Percentiles rank a stretch among this genome's conserved stretches.
Conservation (phyloP, 768 basidiomycete genomes). For the Boletus coccyginus region DNA sequence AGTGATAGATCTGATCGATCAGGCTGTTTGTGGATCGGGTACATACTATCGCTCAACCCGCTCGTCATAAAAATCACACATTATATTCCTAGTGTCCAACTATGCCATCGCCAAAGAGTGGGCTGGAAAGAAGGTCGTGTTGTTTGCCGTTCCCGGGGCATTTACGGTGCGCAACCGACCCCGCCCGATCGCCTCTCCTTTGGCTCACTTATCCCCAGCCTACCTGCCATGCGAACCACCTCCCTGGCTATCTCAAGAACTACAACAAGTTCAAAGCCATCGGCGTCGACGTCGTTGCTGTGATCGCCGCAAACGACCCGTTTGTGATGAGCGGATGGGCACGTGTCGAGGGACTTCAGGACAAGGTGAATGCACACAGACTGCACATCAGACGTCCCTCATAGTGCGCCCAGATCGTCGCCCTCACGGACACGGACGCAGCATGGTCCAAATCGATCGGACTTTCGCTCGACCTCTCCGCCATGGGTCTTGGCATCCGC, state of each 20-base stretch:
- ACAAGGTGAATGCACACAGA: slow-evolving; percentile 51
- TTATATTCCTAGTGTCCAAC: slow-evolving; percentile 40
- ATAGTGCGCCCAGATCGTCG: slow-evolving; percentile 44
- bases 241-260: slow-evolving; percentile 45
- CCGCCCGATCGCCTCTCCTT: neutral
- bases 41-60: slow-evolving; percentile 28
- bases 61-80: neutral
- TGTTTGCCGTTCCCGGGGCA: slow-evolving; percentile 77
- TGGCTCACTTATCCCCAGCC: slow-evolving; percentile 22
- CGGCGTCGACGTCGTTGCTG: slow-evolving; percentile 50
- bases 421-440: slow-evolving; percentile 54
- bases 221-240: slow-evolving; percentile 42
- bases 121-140: slow-evolving; percentile 80
- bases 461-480: slow-evolving; percentile 51
- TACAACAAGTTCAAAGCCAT: slow-evolving; percentile 49
- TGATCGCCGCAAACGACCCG: slow-evolving; percentile 58
- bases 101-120: slow-evolving; percentile 56
- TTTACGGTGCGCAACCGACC: slow-evolving; percentile 57
- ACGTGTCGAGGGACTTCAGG: slow-evolving; percentile 55
- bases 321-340: slow-evolving; percentile 65
- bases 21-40: slow-evolving; percentile 68
- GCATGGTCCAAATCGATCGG: slow-evolving; percentile 56
- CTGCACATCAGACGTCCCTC: neutral
- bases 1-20: neutral
- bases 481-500: slow-evolving; percentile 51